Evolutionary conservation across 2,329 filamentous ascomycete genomes (phyloP).

Genomic region (Colletotrichum navitas): DNA sequence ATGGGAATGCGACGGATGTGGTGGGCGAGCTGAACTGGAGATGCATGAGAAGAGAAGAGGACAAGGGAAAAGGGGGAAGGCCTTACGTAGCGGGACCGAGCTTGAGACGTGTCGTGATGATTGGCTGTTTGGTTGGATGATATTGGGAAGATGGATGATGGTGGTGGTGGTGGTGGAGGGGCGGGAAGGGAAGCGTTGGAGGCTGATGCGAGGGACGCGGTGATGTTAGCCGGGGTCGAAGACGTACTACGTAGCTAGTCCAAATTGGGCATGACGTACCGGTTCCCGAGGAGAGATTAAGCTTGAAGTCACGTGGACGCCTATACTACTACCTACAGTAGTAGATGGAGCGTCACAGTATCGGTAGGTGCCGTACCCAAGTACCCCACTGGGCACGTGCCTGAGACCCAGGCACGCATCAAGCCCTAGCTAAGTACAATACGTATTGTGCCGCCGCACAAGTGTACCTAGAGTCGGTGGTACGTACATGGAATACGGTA

Average conservation of each 20-base stretch:
- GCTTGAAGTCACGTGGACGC: not conserved
- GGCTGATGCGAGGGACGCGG: slow-evolving; percentile 15
- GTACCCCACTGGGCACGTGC: too few relatives aligned
- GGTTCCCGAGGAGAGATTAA: slow-evolving; percentile 23
- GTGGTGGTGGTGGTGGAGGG: slow-evolving; percentile 29
- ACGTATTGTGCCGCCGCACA: not conserved
- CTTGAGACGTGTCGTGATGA: not conserved
- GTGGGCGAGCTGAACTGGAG: not conserved
- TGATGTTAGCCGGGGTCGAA: slow-evolving; percentile 38
- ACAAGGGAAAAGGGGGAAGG: not conserved
- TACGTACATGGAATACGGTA: not conserved
- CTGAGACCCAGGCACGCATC: too few relatives aligned
- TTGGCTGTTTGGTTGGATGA: not conserved
- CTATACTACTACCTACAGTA: too few relatives aligned
- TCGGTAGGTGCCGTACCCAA: too few relatives aligned
- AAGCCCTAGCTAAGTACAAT: too few relatives aligned
- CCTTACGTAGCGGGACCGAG: slow-evolving; percentile 5
- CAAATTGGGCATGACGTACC: not conserved
- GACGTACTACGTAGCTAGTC: not conserved
- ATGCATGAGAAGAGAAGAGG: not conserved
- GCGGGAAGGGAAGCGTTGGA: slow-evolving; percentile 38
- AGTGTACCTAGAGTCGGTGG: too few relatives aligned
- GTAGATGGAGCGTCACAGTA: too few relatives aligned
- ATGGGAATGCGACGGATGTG: not conserved
- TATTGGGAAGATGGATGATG: not conserved